Base-by-base conservation (phyloP, 306 rosid genomes). In the Mimosa bimucronata region DNA sequence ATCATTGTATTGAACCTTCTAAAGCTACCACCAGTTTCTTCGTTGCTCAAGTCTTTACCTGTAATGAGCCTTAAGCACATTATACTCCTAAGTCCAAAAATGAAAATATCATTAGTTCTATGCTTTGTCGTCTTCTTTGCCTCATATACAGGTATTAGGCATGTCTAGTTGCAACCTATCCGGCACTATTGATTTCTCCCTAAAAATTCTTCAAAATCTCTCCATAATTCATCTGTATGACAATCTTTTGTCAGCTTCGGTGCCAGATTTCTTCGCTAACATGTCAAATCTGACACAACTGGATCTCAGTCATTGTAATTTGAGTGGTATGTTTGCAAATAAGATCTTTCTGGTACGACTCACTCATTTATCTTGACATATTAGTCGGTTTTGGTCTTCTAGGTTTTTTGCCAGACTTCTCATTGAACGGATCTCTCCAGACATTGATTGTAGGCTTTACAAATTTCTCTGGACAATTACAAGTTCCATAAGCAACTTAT, bases 241-340 rank as follows among this genome's bases (percentile, higher is more conserved):
- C 6, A 86, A 34, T 6, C 38, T n/a, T 58, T 77, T 88, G 8
- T 86, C 80, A 23, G 34, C 78, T n/a, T 0, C 58, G 0, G 82
- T 88, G 62, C 91, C 88, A 19, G 55, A 65, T 9, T 31, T 44
- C 21, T 78, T 83, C 53, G 82, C 76, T 3, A 5, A 78, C 6
- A 75, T 83, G 21, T 8, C n/a, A 65, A 81, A 81, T n/a, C 16
- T 85, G 21, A 66, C 1, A 2, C 26, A 38, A 8, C 71, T 85
- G 31, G 6, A 9, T 60, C 89, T 85, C 30, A 34, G 38, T 34
- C 3, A 34, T 34, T 34, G 38, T 6, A 2, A 34, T 34, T 34
- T 34, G 38, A 34, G 38, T 34, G 38, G 38, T 1, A 34, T 1
- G 38, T 81, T 85, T 76, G 84, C 89, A 26, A 18, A 15, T 23